Evolutionary conservation across 805 yeast genomes (phyloP).

Genomic region (Candida montana): DNA sequence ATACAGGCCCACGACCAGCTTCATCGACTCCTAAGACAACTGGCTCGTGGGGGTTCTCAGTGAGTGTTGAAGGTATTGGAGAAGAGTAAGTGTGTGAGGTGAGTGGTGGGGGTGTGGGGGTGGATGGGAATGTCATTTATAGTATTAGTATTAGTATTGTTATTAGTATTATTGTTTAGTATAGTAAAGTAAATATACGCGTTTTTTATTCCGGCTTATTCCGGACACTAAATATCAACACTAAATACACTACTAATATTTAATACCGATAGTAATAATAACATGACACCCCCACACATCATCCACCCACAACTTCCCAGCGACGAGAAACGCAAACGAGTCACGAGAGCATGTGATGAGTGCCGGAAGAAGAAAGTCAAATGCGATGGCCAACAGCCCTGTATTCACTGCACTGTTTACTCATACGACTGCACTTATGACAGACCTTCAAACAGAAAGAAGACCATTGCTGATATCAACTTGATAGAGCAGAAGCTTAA

Average conservation of each 20-base stretch:
- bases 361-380: constrained; percentile 73
- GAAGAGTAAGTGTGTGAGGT: constrained; percentile 46
- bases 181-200: too few relatives aligned
- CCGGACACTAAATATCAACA: not conserved
- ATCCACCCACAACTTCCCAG: constrained; percentile 4
- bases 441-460: constrained; percentile 47
- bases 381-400: constrained; percentile 76
- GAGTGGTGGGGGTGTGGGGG: constrained; percentile 27
- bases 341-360: constrained; percentile 69
- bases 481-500: constrained; percentile 32
- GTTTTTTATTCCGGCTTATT: too few relatives aligned
- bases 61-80: constrained; percentile 39
- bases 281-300: constrained; percentile 6
- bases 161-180: too few relatives aligned
- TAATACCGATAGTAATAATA: too few relatives aligned
- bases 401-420: constrained; percentile 77
- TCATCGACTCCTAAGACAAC: constrained; percentile 87
- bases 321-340: constrained; percentile 59
- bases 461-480: constrained; percentile 25
- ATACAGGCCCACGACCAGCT: constrained; percentile 97
- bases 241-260: too few relatives aligned
- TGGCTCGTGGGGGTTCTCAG: constrained; percentile 29
- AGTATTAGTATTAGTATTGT: too few relatives aligned
- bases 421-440: constrained; percentile 80
- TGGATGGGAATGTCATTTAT: too few relatives aligned